phyloP scores from a whole-genome alignment of 2,329 filamentous ascomycete genomes.

The Lizonia empirigonia region DNA sequence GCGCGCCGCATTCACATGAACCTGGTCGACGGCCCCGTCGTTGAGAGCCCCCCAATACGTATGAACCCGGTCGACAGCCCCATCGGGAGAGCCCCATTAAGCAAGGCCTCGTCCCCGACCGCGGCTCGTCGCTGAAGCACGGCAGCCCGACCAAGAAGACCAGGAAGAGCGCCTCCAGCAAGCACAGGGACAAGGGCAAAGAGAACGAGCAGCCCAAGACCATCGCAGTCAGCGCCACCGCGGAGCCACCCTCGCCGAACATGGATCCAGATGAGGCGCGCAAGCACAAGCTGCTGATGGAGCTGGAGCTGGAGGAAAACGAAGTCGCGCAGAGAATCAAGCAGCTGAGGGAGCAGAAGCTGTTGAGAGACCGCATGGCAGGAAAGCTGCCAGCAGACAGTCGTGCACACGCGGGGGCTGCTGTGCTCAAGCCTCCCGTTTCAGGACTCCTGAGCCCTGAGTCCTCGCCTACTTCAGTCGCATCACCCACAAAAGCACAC shows the following conservation, averaged over 20 bases:
- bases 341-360: conserved; percentile 62
- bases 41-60: conserved; percentile 38
- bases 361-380: conserved; percentile 56
- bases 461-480: conserved; percentile 40
- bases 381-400: conserved; percentile 37
- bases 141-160: conserved; percentile 42
- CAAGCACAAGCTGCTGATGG: conserved; percentile 40
- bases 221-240: not conserved
- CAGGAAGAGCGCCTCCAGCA: conserved; percentile 32
- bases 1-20: conserved; percentile 32
- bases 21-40: conserved; percentile 28
- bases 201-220: not conserved
- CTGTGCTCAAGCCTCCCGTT: conserved; percentile 44
- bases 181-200: conserved; percentile 27
- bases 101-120: conserved; percentile 40
- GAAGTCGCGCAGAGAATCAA: conserved; percentile 63
- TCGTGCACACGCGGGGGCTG: conserved; percentile 48
- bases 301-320: conserved; percentile 54
- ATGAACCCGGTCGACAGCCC: conserved; percentile 30
- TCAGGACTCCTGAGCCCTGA: conserved; percentile 38
- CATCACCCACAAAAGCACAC: conserved; percentile 44
- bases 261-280: conserved; percentile 29
- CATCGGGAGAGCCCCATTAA: conserved; percentile 36
- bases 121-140: conserved; percentile 43
- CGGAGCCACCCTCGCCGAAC: conserved; percentile 4